phyloP scores from a whole-genome alignment of 2,329 filamentous ascomycete species.

The Pseudopyrenochaeta lycopersici region DNA sequence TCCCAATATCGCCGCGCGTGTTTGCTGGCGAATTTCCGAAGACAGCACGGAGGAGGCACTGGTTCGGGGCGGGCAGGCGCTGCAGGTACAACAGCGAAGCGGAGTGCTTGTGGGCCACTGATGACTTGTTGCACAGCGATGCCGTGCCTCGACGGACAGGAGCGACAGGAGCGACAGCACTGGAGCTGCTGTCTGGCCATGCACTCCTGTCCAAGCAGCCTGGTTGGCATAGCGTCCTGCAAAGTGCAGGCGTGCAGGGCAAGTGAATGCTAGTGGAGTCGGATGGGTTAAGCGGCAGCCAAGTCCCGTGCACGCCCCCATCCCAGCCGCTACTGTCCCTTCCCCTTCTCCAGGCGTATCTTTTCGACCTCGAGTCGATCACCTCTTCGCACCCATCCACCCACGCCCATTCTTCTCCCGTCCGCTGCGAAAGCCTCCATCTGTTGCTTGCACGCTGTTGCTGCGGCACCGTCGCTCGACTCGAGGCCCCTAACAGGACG shows the following conservation, averaged over 20 bases:
- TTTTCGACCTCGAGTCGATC: slow-evolving; percentile 36
- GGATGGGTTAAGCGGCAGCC: slow-evolving; percentile 12
- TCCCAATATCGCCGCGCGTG: slow-evolving; percentile 1
- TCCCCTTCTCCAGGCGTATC: slow-evolving; percentile 30
- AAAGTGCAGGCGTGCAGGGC: not conserved
- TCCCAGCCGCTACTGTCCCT: slow-evolving; percentile 21
- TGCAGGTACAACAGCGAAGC: slow-evolving; percentile 10
- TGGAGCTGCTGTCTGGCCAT: not conserved
- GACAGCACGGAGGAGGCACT: slow-evolving; percentile 10
- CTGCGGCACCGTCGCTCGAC: slow-evolving; percentile 28
- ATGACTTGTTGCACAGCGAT: slow-evolving; percentile 3
- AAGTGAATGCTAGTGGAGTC: slow-evolving; percentile 2
- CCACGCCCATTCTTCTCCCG: slow-evolving; percentile 32
- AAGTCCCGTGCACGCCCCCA: slow-evolving; percentile 18
- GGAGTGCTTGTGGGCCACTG: not conserved
- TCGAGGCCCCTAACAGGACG: slow-evolving; percentile 8
- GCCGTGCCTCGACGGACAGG: not conserved
- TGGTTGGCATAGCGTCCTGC: slow-evolving; percentile 9
- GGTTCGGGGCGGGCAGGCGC: slow-evolving; percentile 11
- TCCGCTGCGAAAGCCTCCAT: slow-evolving; percentile 16
- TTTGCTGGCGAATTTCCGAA: slow-evolving; percentile 18
- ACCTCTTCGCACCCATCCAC: slow-evolving; percentile 26
- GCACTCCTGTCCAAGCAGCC: slow-evolving; percentile 8
- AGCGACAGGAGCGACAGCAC: not conserved
- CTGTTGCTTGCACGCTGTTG: slow-evolving; percentile 27